A percentile compares a stretch with the other conserved stretches of the same genome.
phyloP scores from a whole-genome alignment of 2,329 filamentous ascomycete species.

The Trichoderma endophyticum region DNA sequence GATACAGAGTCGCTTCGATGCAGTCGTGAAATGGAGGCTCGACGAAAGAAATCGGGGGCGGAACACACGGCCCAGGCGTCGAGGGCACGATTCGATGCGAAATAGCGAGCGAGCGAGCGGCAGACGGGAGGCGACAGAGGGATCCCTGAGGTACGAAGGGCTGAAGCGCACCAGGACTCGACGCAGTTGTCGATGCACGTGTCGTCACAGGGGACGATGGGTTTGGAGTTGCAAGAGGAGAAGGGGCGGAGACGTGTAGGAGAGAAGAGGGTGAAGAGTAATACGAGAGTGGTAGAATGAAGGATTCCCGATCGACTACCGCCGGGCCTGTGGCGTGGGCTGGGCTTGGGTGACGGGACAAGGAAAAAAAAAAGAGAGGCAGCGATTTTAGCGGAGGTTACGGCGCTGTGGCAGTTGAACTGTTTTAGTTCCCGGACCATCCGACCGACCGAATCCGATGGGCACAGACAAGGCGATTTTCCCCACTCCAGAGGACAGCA shows the following conservation, averaged over 20 bases:
- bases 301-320: not conserved
- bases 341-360: not conserved
- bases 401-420: slow-evolving; percentile 15
- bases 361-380: not conserved
- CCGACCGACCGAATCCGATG: slow-evolving; percentile 20
- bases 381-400: slow-evolving; percentile 17
- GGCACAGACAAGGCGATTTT: not conserved
- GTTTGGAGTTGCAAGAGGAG: not conserved
- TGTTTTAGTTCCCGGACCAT: slow-evolving; percentile 23
- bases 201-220: slow-evolving; percentile 7
- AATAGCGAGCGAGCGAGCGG: not conserved
- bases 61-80: slow-evolving; percentile 6
- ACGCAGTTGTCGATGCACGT: slow-evolving; percentile 14
- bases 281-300: not conserved
- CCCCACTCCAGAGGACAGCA: not conserved
- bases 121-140: not conserved
- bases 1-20: not conserved
- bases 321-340: not conserved
- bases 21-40: not conserved
- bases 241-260: not conserved
- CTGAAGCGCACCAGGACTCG: slow-evolving; percentile 4
- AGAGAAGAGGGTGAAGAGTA: slow-evolving; percentile 1
- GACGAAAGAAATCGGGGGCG: slow-evolving; percentile 1
- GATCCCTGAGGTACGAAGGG: not conserved
- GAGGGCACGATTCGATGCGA: slow-evolving; percentile 12